These are phyloP conservation scores for Basidiobolus meristosporus DNA, from an alignment of 371 early-diverging fungal species.

Conservation along the genomic window DNA sequence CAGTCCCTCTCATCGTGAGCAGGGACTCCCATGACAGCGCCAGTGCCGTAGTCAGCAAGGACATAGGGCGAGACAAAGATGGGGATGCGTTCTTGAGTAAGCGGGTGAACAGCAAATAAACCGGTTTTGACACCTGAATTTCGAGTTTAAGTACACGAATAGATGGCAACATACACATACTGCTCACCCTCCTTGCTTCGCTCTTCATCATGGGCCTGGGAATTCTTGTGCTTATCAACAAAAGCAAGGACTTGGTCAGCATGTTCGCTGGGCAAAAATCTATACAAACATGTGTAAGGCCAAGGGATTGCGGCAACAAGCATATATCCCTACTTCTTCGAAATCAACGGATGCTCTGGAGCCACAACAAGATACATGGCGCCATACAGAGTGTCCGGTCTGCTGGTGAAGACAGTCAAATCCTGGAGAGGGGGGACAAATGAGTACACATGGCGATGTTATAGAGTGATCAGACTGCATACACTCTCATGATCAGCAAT, in stretches of 20 bases:
- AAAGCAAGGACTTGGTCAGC: conserved; percentile 23
- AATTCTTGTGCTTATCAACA: conserved; percentile 21
- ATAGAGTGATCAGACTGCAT: neutral
- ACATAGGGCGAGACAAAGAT: conserved; percentile 65
- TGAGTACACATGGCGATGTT: neutral
- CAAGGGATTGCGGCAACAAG: neutral
- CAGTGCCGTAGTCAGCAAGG: conserved; percentile 59
- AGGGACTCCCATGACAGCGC: conserved; percentile 79
- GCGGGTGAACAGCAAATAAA: conserved; percentile 40
- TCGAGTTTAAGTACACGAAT: neutral
- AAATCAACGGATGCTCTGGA: conserved; percentile 40
- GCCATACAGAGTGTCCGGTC: conserved; percentile 59
- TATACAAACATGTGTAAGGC: conserved; percentile 1
- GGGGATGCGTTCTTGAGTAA: conserved; percentile 36
- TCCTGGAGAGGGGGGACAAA: conserved; percentile 1
- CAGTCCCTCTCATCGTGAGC: conserved; percentile 64
- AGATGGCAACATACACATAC: neutral
- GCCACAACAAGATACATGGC: conserved; percentile 58
- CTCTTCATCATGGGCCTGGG: conserved; percentile 21
- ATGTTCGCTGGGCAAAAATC: conserved; percentile 21
- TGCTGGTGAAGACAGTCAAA: conserved; percentile 50
- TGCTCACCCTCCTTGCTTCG: conserved; percentile 17
- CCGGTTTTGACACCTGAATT: conserved; percentile 35
- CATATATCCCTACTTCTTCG: neutral
- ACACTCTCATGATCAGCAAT: conserved; percentile 3